Conservation (phyloP, 163 green algal genomes). For the Scenedesmus sp. region DNA sequence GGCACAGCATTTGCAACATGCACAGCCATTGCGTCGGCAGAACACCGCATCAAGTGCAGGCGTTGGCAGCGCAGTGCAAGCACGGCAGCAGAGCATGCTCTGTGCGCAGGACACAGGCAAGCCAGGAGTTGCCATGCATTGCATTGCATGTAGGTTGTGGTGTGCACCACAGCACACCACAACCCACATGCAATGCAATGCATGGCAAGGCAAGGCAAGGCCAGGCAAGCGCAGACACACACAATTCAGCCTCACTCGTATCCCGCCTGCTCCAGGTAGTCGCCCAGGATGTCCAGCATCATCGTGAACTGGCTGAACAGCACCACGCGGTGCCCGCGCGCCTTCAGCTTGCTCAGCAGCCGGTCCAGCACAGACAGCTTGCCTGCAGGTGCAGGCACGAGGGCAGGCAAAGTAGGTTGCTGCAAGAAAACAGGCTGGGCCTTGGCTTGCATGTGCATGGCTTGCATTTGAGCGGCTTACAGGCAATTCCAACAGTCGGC, state of each 20-base stretch:
- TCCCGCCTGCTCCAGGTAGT: constrained; percentile 59
- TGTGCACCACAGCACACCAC: too few species aligned
- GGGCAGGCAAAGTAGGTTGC: neutral
- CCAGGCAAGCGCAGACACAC: neutral
- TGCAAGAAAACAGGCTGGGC: neutral
- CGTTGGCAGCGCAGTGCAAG: too few species aligned
- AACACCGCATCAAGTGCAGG: neutral
- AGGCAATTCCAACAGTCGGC: too few species aligned
- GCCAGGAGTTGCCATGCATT: too few species aligned
- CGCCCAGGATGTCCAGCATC: constrained; percentile 81
- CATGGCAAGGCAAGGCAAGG: too few species aligned
- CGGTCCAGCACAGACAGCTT: constrained; percentile 83
- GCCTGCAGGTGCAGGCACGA: constrained; percentile 16
- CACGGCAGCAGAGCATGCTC: too few species aligned
- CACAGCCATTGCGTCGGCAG: neutral
- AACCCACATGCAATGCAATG: too few species aligned
- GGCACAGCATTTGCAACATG: neutral
- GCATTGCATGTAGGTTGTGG: too few species aligned
- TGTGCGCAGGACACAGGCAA: too few species aligned
- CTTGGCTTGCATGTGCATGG: neutral
- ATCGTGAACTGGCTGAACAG: constrained; percentile 93
- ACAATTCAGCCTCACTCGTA: neutral
- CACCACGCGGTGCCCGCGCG: constrained; percentile 90
- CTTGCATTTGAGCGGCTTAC: neutral
- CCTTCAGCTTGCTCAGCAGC: constrained; percentile 83